phyloP scores from a whole-genome alignment of 2,329 filamentous ascomycete species.

The Cytospora piceae region DNA sequence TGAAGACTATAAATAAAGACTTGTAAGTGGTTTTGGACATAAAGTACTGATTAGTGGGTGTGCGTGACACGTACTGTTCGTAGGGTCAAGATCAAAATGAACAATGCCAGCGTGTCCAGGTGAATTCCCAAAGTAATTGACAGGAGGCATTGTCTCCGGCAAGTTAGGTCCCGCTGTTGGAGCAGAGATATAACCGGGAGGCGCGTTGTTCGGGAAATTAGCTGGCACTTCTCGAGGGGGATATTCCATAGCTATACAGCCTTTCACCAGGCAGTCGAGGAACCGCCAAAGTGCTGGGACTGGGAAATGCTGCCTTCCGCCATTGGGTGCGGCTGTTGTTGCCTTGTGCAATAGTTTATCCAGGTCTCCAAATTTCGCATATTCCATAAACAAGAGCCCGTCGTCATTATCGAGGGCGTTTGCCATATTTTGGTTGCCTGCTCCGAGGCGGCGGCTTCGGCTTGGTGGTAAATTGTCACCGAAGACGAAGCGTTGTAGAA shows the following conservation, averaged over 20 bases:
- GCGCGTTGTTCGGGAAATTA: not conserved
- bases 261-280: constrained; percentile 31
- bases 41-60: too few relatives aligned
- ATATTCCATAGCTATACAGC: constrained; percentile 30
- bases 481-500: constrained; percentile 10
- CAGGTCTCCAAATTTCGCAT: constrained; percentile 12
- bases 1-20: not conserved
- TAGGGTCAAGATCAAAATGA: constrained; percentile 13
- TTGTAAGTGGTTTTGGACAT: too few relatives aligned
- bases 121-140: not conserved
- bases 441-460: not conserved
- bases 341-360: not conserved
- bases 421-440: not conserved
- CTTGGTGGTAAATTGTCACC: not conserved
- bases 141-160: constrained; percentile 3
- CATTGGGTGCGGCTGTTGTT: not conserved
- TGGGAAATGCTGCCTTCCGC: not conserved
- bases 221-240: constrained; percentile 21
- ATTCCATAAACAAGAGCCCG: constrained; percentile 9
- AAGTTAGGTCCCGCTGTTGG: not conserved
- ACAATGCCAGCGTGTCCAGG: not conserved
- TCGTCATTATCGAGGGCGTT: not conserved
- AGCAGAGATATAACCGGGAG: not conserved
- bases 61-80: not conserved
- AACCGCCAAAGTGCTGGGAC: constrained; percentile 29